These are phyloP conservation scores for Trichoderma arundinaceum DNA, from an alignment of 2,329 filamentous ascomycete species.

Conservation along the genomic window DNA sequence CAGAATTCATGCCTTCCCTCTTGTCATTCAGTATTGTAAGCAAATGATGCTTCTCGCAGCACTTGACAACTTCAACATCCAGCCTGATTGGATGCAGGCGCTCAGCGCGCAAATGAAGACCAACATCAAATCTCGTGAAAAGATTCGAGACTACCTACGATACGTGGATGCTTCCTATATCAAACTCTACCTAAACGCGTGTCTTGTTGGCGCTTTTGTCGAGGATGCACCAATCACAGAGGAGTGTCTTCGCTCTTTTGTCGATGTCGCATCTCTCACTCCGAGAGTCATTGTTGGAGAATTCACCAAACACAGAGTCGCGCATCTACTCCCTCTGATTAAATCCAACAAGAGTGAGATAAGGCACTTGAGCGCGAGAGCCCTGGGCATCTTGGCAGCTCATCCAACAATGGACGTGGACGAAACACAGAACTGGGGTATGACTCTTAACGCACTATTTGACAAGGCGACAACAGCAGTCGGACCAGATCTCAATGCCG, in stretches of 20 bases:
- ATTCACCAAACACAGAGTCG: constrained; percentile 53
- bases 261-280: constrained; percentile 57
- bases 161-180: constrained; percentile 48
- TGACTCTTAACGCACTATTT: constrained; percentile 51
- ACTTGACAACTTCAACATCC: constrained; percentile 59
- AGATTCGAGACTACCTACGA: constrained; percentile 61
- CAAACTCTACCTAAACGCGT: constrained; percentile 55
- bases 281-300: constrained; percentile 58
- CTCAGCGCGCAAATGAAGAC: constrained; percentile 75
- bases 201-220: constrained; percentile 62
- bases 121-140: constrained; percentile 67
- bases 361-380: constrained; percentile 69
- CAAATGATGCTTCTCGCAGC: constrained; percentile 59
- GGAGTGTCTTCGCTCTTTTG: constrained; percentile 58
- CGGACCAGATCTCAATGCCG: constrained; percentile 52
- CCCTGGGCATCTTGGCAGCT: constrained; percentile 77
- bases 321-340: constrained; percentile 64
- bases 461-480: constrained; percentile 49
- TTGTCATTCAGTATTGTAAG: constrained; percentile 72
- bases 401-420: constrained; percentile 58
- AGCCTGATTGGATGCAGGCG: constrained; percentile 84
- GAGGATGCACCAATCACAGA: constrained; percentile 51
- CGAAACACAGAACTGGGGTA: constrained; percentile 37
- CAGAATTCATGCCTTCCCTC: constrained; percentile 63
- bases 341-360: constrained; percentile 74